Evolutionary conservation across 306 rosid genomes (phyloP).

Genomic region (Pueraria montana): DNA sequence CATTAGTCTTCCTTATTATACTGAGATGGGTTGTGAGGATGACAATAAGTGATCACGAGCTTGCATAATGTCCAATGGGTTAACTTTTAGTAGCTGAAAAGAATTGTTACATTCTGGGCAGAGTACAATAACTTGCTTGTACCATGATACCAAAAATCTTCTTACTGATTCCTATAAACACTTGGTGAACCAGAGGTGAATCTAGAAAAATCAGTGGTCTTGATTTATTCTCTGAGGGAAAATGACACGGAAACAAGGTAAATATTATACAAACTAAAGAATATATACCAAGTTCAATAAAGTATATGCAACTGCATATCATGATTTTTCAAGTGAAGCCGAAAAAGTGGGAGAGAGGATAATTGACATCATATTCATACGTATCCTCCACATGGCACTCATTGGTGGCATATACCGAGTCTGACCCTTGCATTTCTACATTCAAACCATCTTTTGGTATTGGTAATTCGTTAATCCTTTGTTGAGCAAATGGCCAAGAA

Average conservation of each 20-base stretch:
- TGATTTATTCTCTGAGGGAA: not conserved
- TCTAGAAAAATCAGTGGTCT: not conserved
- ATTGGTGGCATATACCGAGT: conserved; percentile 25
- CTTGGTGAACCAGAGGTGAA: not conserved
- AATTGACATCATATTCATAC: conserved; percentile 40
- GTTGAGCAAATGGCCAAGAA: conserved; percentile 57
- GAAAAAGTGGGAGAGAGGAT: conserved; percentile 46
- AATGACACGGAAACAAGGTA: conserved; percentile 1
- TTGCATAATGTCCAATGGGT: not conserved
- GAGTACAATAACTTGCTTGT: not conserved
- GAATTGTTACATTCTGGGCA: not conserved
- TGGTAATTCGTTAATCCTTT: conserved; percentile 39
- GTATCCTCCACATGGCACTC: conserved; percentile 39
- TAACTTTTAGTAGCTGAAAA: not conserved
- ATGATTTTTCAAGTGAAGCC: conserved; percentile 36
- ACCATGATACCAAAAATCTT: not conserved
- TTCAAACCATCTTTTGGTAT: conserved; percentile 22
- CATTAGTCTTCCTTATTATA: not conserved
- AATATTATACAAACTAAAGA: conserved; percentile 19
- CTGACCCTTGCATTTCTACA: conserved; percentile 31
- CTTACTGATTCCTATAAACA: not conserved
- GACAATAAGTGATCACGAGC: not conserved
- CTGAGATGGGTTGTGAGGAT: not conserved
- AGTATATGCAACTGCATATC: conserved; percentile 3
- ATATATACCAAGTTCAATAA: conserved; percentile 14